These are phyloP conservation scores for Carpinus fangiana DNA, from an alignment of 306 rosid species.

Conservation along the genomic window DNA sequence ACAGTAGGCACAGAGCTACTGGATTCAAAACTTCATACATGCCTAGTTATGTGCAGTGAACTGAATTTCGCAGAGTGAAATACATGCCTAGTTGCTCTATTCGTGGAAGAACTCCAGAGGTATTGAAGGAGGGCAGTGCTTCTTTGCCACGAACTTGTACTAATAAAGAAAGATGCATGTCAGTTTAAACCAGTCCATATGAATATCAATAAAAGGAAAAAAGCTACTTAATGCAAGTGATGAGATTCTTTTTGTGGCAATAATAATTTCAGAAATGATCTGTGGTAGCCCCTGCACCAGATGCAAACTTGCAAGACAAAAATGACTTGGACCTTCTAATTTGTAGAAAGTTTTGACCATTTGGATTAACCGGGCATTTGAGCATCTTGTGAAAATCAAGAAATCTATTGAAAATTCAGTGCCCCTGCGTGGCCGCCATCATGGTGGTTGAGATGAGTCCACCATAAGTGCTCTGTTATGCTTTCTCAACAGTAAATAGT, in stretches of 20 bases:
- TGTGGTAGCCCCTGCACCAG: neutral
- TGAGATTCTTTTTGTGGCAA: neutral
- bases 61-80: conserved; percentile 8
- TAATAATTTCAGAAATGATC: neutral
- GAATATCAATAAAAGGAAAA: too few relatives aligned
- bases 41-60: neutral
- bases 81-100: conserved; percentile 23
- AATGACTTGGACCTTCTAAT: neutral
- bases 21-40: neutral
- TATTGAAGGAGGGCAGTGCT: conserved; percentile 50
- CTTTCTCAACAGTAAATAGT: neutral
- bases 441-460: neutral
- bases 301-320: neutral
- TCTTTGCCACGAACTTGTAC: conserved; percentile 74
- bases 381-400: neutral
- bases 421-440: neutral
- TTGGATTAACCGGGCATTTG: neutral
- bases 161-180: conserved; percentile 27
- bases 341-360: neutral
- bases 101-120: conserved; percentile 49
- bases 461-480: neutral
- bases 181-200: conserved; percentile 1
- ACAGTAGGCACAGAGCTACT: neutral
- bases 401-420: neutral
- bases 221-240: neutral